Conservation (phyloP, 2,329 filamentous ascomycete species). For the Aspergillus sp. region DNA sequence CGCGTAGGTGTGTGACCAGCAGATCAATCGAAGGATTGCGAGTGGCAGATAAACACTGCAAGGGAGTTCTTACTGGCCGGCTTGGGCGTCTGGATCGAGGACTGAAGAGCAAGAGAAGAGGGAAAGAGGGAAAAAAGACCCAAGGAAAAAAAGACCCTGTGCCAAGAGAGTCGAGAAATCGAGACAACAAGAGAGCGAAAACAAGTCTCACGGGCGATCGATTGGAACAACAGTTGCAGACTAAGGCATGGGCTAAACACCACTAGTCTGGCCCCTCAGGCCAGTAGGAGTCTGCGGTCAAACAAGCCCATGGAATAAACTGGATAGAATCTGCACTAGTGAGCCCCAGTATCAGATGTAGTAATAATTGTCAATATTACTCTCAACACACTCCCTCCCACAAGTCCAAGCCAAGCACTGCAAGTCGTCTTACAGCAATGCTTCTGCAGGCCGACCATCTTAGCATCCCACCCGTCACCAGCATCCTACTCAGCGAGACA, state of each 20-base stretch:
- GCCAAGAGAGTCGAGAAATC: slow-evolving; percentile 14
- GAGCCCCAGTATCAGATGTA: slow-evolving; percentile 28
- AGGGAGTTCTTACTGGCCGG: slow-evolving; percentile 24
- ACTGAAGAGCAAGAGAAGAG: neutral
- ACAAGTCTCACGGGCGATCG: slow-evolving; percentile 12
- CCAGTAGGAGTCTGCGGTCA: slow-evolving; percentile 23
- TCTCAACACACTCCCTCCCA: neutral
- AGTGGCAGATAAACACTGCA: slow-evolving; percentile 24
- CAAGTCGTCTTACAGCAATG: neutral
- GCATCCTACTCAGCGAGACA: neutral
- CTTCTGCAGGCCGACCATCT: neutral
- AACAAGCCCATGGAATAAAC: slow-evolving; percentile 27
- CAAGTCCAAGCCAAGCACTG: neutral
- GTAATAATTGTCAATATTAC: slow-evolving; percentile 28
- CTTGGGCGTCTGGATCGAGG: slow-evolving; percentile 14
- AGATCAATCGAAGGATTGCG: slow-evolving; percentile 19
- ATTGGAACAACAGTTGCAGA: slow-evolving; percentile 26
- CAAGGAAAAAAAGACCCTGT: slow-evolving; percentile 18
- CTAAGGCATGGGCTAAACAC: slow-evolving; percentile 19
- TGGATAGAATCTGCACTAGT: slow-evolving; percentile 27
- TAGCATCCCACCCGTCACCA: neutral
- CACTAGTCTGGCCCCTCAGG: slow-evolving; percentile 20
- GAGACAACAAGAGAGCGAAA: slow-evolving; percentile 13
- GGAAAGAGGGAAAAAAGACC: slow-evolving; percentile 16
- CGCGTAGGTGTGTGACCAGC: neutral